These are phyloP conservation scores for Irpex sp. DNA, from an alignment of 1,284 basidiomycete genomes.

Conservation along the genomic window DNA sequence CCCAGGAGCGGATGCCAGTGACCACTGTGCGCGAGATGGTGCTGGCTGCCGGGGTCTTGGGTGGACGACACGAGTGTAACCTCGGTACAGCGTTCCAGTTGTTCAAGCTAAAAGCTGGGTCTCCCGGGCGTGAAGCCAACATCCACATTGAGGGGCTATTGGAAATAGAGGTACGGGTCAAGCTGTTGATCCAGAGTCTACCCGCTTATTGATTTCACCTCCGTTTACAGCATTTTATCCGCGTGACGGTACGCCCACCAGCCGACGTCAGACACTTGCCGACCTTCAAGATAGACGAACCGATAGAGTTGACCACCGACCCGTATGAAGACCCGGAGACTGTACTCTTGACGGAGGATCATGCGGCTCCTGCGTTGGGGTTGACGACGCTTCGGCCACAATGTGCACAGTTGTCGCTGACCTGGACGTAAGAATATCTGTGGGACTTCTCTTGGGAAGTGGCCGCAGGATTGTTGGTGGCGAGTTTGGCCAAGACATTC, in stretches of 20 bases:
- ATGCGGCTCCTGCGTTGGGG: slow-evolving; percentile 41
- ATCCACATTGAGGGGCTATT: slow-evolving; percentile 25
- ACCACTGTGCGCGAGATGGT: slow-evolving; percentile 23
- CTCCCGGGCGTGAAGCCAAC: slow-evolving; percentile 25
- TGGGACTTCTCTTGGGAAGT: neutral
- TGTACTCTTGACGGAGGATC: slow-evolving; percentile 36
- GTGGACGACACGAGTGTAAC: slow-evolving; percentile 20
- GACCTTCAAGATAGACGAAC: slow-evolving; percentile 35
- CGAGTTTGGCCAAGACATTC: too few relatives aligned
- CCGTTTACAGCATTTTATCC: slow-evolving; percentile 35
- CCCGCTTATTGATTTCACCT: neutral
- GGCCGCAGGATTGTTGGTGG: neutral
- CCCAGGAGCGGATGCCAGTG: slow-evolving; percentile 13
- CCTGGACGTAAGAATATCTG: neutral
- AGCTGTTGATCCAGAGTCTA: neutral
- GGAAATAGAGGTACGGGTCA: slow-evolving; percentile 25
- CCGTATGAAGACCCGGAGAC: slow-evolving; percentile 36
- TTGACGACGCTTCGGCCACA: slow-evolving; percentile 21
- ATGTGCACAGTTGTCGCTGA: neutral
- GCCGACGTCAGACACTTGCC: slow-evolving; percentile 33
- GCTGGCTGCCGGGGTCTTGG: slow-evolving; percentile 21
- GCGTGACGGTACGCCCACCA: slow-evolving; percentile 33
- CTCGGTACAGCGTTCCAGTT: slow-evolving; percentile 24
- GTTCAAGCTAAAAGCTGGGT: slow-evolving; percentile 24
- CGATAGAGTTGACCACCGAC: slow-evolving; percentile 40